Conservation (phyloP, 805 yeast species). For the Saturnispora zaruensis region DNA sequence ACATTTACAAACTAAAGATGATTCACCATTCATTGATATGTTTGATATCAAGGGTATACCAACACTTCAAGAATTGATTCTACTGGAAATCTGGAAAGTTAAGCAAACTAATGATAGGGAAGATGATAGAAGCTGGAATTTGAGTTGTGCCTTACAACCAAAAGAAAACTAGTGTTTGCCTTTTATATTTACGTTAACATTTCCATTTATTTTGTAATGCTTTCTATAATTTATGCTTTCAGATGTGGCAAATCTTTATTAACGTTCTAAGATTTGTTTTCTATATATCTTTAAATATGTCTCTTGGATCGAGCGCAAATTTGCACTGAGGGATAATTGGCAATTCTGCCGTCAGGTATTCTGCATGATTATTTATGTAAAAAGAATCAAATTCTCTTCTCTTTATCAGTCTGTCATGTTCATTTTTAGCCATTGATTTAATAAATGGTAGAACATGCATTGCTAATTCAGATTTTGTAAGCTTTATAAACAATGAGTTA, state of each 20-base stretch:
- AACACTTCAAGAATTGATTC: constrained; percentile 47
- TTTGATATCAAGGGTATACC: constrained; percentile 34
- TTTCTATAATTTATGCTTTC: background rate
- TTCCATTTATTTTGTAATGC: background rate
- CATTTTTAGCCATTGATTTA: constrained; percentile 24
- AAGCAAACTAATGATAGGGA: constrained; percentile 50
- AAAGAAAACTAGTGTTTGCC: background rate
- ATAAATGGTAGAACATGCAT: constrained; percentile 23
- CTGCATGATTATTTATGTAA: background rate
- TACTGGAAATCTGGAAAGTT: constrained; percentile 65
- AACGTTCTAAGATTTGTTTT: background rate
- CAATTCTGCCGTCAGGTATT: background rate
- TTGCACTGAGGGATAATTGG: constrained; percentile 6
- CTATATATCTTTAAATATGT: constrained; percentile 6
- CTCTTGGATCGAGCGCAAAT: constrained; percentile 10
- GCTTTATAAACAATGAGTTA: constrained; percentile 17
- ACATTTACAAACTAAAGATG: constrained; percentile 12
- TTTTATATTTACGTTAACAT: background rate
- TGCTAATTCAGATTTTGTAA: constrained; percentile 12
- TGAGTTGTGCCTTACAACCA: constrained; percentile 56
- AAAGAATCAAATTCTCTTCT: background rate
- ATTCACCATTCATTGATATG: constrained; percentile 24
- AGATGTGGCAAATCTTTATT: background rate
- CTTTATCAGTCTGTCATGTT: constrained; percentile 13
- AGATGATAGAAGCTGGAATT: constrained; percentile 63